Evolutionary conservation across 768 basidiomycete genomes (phyloP), one percentile per base, ranked within the genome.

Genomic region (Royoungia palumana): DNA sequence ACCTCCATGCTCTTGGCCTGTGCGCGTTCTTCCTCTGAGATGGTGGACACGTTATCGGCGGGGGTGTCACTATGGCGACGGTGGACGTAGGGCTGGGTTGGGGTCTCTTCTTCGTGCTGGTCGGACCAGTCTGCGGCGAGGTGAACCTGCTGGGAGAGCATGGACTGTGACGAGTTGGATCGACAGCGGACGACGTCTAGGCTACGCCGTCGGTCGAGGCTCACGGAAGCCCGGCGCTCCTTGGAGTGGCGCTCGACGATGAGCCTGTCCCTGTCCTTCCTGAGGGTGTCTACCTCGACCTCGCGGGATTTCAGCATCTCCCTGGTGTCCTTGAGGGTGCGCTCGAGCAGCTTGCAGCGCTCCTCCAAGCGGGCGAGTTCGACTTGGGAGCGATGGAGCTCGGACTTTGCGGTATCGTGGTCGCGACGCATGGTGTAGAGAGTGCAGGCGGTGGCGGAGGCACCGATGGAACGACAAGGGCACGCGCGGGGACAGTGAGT

Each of bases 361-460:
- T 87, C 87, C 46, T 83, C 76, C 28, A 83, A 68, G 40, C 76
- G 78, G 24, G 75, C 65, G 19, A 79, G 71, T 42, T 85, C 80
- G 47, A 71, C 66, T 53, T 76, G 76, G 12, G 80, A 73, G 50
- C 75, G 76, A 42, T 76, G 71, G 30, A 83, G 74, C 48, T 83
- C 79, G 51, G 74, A 69, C 62, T 77, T 81, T 41, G 76, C 72
- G 47, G 70, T 64, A 63, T 82, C 82, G 50, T 80, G 70, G 60
- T 83, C 79, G 60, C 82, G 75, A 69, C 72, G 70, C 72, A 70
- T 60, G 62, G 68, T 59, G 56, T 65, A 60, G 58, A 68, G 60
- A 58, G 57, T 71, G 71, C 67, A 72, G 72, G 68, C 72, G 64
- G 60, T 70, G 66, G 65, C 76, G 68, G 70, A 68, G 35, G 67